These are phyloP conservation scores for Prinsepia uniflora DNA, from an alignment of 306 rosid species.

Conservation along the genomic window DNA sequence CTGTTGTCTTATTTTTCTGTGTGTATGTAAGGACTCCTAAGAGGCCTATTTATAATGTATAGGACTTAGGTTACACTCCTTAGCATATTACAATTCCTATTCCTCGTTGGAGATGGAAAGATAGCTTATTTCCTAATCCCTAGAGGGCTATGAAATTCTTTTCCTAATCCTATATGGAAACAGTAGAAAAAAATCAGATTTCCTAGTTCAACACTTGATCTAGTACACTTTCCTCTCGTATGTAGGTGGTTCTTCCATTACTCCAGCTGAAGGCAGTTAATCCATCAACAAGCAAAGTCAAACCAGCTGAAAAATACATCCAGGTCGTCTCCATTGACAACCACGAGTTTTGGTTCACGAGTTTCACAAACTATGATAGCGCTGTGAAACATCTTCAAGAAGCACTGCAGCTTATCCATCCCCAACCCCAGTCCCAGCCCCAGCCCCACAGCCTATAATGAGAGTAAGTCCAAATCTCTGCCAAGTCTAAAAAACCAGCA, in stretches of 20 bases:
- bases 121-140: no score
- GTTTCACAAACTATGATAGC: constrained; percentile 75
- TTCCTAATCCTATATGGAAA: no score
- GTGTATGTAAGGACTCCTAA: no score
- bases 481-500: constrained; percentile 13
- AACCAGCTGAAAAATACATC: constrained; percentile 71
- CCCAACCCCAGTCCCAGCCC: not conserved
- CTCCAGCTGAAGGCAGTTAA: constrained; percentile 85
- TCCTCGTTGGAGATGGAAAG: no score
- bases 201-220: not conserved
- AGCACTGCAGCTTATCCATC: constrained; percentile 34
- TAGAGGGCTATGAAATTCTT: no score
- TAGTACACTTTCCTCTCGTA: not conserved
- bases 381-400: constrained; percentile 78
- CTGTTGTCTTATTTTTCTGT: no score
- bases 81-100: no score
- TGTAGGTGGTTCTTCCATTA: constrained; percentile 79
- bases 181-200: no score
- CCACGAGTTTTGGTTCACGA: constrained; percentile 98
- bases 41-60: no score
- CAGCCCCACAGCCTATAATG: constrained; percentile 36
- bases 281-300: constrained; percentile 80
- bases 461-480: constrained; percentile 6
- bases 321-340: constrained; percentile 88
- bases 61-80: no score